Base-by-base conservation (phyloP, 2,329 filamentous ascomycete species). In the Fusarium sp. region DNA sequence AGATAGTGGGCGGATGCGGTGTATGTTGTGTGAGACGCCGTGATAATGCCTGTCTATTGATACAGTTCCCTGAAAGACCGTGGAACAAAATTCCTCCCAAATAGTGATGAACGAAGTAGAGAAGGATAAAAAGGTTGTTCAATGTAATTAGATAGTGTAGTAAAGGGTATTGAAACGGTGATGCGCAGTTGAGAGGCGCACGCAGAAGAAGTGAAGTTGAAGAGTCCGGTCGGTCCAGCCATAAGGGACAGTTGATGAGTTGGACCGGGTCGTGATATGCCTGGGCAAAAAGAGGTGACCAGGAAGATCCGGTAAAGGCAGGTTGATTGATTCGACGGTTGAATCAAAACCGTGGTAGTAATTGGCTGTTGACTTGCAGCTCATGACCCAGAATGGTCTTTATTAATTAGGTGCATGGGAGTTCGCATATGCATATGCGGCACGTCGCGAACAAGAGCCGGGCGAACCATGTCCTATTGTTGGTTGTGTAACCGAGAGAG, bases 1-100 rank as follows among this genome's bases (percentile, higher is more conserved):
- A 55, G 51, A 60, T 59, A 64, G 54, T 52, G 61, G 44, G 51
- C 62, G 52, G 26, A 45, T 67, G 61, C 53, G 68, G 51, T 63
- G 65, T 67, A 65, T 68, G 70, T 30, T 30, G 64, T 65, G 71
- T 55, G 62, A 74, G 70, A 71, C 73, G 71, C 65, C 73, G 67
- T 72, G 61, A 63, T 64, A 70, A 73, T 73, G 71, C 73, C 65
- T 65, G 65, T 75, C 70, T 75, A 75, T 45, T 72, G 65, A 65
- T 75, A 75, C 73, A 75, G 60, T 72, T 68, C 73, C 71, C 40
- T 65, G 50, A 65, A 70, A 71, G 47, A 53, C 56, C 45, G 53
- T 58, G 60, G 63, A 59, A 67, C 56, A 73, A 64, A 32, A 49
- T 46, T 65, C 71, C 68, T 64, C 66, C 68, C 70, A 70, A 67